These are phyloP conservation scores for Leptosphaerulina australis DNA, from an alignment of 2,329 filamentous ascomycete species.

Conservation along the genomic window DNA sequence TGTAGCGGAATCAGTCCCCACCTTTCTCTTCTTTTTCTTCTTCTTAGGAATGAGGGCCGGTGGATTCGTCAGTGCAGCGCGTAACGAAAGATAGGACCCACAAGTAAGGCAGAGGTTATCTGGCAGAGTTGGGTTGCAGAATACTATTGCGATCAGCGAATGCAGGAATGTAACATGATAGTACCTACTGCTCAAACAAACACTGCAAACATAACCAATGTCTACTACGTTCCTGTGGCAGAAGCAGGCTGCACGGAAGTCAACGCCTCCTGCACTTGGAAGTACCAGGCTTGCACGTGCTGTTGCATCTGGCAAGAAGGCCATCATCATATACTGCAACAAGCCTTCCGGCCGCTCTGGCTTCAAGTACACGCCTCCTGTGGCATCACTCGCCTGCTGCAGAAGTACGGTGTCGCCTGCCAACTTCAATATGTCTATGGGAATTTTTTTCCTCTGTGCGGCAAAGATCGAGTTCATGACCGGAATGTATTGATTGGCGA, in stretches of 20 bases:
- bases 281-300: slow-evolving; percentile 70
- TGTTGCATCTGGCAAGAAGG: slow-evolving; percentile 76
- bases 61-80: slow-evolving; percentile 39
- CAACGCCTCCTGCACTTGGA: slow-evolving; percentile 83
- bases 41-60: slow-evolving; percentile 47
- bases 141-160: slow-evolving; percentile 35
- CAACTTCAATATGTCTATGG: slow-evolving; percentile 89
- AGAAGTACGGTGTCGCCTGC: slow-evolving; percentile 87
- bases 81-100: slow-evolving; percentile 48
- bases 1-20: slow-evolving; percentile 42
- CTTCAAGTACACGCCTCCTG: slow-evolving; percentile 71
- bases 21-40: slow-evolving; percentile 50
- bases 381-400: slow-evolving; percentile 84
- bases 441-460: slow-evolving; percentile 83
- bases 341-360: slow-evolving; percentile 63
- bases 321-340: slow-evolving; percentile 93
- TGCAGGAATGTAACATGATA: neutral
- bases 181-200: slow-evolving; percentile 80
- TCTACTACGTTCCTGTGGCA: slow-evolving; percentile 92
- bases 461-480: slow-evolving; percentile 99
- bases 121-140: slow-evolving; percentile 43
- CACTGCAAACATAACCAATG: slow-evolving; percentile 92
- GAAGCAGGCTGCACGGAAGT: slow-evolving; percentile 98
- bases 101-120: slow-evolving; percentile 48
- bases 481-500: slow-evolving; percentile 90